phyloP scores from a whole-genome alignment of 73 alveolate genomes.

The Symbiodinium pilosum region DNA sequence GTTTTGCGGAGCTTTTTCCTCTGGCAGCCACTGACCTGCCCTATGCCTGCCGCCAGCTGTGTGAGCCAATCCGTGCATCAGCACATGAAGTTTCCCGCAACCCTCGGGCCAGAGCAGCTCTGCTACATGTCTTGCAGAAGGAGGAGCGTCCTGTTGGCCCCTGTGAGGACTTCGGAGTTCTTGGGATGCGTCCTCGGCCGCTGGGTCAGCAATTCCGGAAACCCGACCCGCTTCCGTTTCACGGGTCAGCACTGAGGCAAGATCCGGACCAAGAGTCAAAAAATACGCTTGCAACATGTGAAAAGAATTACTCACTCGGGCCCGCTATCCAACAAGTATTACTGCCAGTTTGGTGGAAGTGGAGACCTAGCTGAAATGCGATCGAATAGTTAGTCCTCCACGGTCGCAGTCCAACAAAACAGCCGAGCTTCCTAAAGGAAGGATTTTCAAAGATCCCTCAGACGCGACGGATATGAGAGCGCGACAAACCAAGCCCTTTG shows the following conservation, averaged over 20 bases:
- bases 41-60: conserved; percentile 33
- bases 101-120: conserved; percentile 77
- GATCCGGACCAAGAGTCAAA: no score
- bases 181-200: conserved; percentile 34
- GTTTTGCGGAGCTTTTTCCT: conserved; percentile 48
- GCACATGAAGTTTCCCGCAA: conserved; percentile 55
- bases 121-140: conserved; percentile 56
- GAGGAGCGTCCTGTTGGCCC: conserved; percentile 32
- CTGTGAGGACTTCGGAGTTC: background rate
- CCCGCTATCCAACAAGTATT: no score
- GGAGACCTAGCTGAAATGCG: no score
- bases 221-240: conserved; percentile 31
- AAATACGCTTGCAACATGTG: no score
- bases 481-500: no score
- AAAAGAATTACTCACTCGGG: no score
- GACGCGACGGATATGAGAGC: no score
- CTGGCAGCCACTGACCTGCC: conserved; percentile 2
- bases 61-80: conserved; percentile 73
- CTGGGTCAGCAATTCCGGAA: background rate
- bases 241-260: background rate
- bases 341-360: no score
- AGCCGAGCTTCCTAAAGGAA: no score
- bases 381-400: no score
- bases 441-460: no score
- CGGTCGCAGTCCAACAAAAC: no score